These are phyloP conservation scores for Panus rudis DNA, from an alignment of 768 basidiomycete genomes.

Conservation along the genomic window DNA sequence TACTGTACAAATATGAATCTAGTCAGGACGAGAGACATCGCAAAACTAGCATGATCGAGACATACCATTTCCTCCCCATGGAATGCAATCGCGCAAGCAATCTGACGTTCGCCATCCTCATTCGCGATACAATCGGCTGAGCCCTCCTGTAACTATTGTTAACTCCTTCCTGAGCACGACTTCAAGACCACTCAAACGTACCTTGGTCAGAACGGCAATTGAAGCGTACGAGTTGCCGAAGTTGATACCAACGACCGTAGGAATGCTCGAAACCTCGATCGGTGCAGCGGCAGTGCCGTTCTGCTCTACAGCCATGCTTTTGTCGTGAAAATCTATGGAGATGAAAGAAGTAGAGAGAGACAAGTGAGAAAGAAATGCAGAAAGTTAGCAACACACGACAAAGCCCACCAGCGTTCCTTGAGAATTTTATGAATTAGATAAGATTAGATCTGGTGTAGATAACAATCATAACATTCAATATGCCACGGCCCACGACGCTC, in stretches of 20 bases:
- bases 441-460: no score
- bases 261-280: conserved; percentile 27
- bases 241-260: conserved; percentile 86
- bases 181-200: conserved; percentile 25
- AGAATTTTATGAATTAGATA: no score
- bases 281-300: conserved; percentile 48
- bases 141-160: conserved; percentile 54
- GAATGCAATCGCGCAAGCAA: conserved; percentile 89
- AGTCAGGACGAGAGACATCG: neutral
- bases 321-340: no score
- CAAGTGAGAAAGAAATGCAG: no score
- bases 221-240: conserved; percentile 94
- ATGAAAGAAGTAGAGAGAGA: no score
- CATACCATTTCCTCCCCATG: conserved; percentile 85
- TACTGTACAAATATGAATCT: conserved; percentile 53
- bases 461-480: no score
- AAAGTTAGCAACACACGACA: no score
- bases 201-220: conserved; percentile 94
- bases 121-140: conserved; percentile 94
- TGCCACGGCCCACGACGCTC: no score
- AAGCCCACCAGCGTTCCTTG: no score
- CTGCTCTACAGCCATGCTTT: no score
- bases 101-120: conserved; percentile 97
- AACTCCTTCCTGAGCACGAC: neutral
- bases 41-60: conserved; percentile 4